phyloP scores from a whole-genome alignment of 164 flowering plant species.

The Stephania yunnanensis region DNA sequence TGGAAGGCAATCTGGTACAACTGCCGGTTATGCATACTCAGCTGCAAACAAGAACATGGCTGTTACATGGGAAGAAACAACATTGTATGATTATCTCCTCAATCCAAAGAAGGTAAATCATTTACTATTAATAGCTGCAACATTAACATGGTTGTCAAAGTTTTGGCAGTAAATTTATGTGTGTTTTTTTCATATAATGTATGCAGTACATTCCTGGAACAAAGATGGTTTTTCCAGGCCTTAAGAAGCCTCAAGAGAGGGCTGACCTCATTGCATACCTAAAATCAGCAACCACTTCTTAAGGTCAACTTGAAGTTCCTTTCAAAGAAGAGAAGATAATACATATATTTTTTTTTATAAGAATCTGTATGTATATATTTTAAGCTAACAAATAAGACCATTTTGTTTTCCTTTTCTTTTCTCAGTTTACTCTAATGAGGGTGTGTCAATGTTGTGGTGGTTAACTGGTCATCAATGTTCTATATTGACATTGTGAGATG shows the following conservation, averaged over 20 bases:
- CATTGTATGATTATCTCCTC: constrained; percentile 53
- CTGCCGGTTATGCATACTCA: constrained; percentile 52
- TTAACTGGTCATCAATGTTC: no score
- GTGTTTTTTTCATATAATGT: background rate
- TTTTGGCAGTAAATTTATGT: background rate
- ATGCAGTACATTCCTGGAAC: constrained; percentile 54
- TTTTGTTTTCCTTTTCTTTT: background rate
- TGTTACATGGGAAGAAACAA: constrained; percentile 47
- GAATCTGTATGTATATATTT: no score
- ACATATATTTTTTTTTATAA: no score
- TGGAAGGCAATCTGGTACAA: constrained; percentile 53
- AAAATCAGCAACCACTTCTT: constrained; percentile 15
- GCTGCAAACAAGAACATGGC: constrained; percentile 60
- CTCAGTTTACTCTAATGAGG: no score
- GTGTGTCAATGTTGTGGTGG: no score
- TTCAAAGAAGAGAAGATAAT: background rate
- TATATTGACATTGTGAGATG: no score
- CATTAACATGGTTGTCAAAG: background rate
- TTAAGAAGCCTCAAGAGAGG: constrained; percentile 54
- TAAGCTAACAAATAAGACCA: background rate
- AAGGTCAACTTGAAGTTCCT: background rate
- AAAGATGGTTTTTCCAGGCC: constrained; percentile 58
- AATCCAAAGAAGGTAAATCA: constrained; percentile 53
- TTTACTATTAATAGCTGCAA: no score
- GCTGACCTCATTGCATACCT: constrained; percentile 51